Base-by-base conservation (phyloP, 164 flowering plant genomes). In the Kalanchoe fedtschenkoi region DNA sequence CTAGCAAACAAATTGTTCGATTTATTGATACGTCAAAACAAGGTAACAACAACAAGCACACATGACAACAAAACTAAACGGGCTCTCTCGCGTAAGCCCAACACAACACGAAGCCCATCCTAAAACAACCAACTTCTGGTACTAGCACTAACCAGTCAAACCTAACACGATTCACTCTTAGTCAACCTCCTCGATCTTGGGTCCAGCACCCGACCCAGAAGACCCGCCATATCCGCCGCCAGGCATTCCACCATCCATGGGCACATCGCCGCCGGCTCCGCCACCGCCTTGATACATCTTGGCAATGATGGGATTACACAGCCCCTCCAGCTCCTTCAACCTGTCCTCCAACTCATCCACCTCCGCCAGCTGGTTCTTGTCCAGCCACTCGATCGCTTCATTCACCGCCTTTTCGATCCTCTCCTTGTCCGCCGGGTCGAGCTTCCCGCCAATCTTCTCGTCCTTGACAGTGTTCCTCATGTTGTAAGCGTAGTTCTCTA, bases 381-480 rank as follows among this genome's bases (percentile, higher is more conserved):
- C 78, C 60, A 75, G 47, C 78, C 74, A 75, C 51, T 46, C 66
- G 0, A 75, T 67, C 1, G 71, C 46, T 1, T 67, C 71, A 30
- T 62, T 67, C 34, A 75, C 71, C 0, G 80, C 75, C 64, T 76
- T 68, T 64, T 71, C 80, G 16, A 76, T 73, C 68, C 59, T 74
- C 65, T 70, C 33, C 72, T 77, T 77, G 24, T 77, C 80, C 0
- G 14, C 56, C 15, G 70, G 58, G 14, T 30, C 61, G 63, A 77
- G 38, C 35, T 70, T 77, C 46, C 71, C 72, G 0, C 60, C 70
- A 16, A 77, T 34, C 68, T 77, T 72, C 63, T 70, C 76, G 19
- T 71, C 73, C 51, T 29, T 62, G 58, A 67, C 64, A 0, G 32
- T 51, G 28, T 51, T 51, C 32, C 56, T 26, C 56, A 51, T 51